Evolutionary conservation across 371 early-diverging fungal species (phyloP), one percentile per base, ranked within the genome.

Genomic region (Actinomortierella ambigua): DNA sequence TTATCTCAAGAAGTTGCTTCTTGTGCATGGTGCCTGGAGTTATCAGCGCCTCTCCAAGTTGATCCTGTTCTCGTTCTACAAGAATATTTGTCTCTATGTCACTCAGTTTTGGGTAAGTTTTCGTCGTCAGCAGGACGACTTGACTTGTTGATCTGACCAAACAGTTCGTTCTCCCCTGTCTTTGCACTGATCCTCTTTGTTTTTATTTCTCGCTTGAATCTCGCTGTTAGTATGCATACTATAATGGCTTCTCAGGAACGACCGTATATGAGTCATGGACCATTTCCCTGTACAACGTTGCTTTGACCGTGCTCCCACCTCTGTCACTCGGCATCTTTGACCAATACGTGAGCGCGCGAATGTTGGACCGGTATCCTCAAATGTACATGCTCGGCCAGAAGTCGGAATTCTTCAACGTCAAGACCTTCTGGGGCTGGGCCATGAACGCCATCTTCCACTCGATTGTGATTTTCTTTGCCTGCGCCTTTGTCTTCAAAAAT

Each of bases 241-340:
- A 88, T 76, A 95, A 93, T 60, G 92, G 92, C 1, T 95, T 94
- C 64, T 92, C 96, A 6, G 96, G 97, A 27, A 92, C 93, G 63
- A 94, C 95, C 9, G 77, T 96, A 28, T 96, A 95, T 69, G 97
- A 96, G 76, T 93, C 92, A 46, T 96, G 96, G 97, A 93, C 94
- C 1, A 90, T 95, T 66, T 89, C 94, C 2, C 87, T 89, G 42
- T 95, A 92, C 79, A 96, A 95, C 65, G 92, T 97, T 27, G 82
- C 93, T 50, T 95, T 97, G 69, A 92, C 96, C 5, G 88, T 93
- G 42, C 75, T 95, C 60, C 96, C 96, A 27, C 95, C 95, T 9
- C 73, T 96, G 70, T 88, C 86, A 18, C 88, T 96, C 55, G 98
- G 98, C 61, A 86, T 96, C 41, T 96, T 95, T 79, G 98, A 96